Evolutionary conservation across 805 yeast species (phyloP).

Genomic region (Wickerhamiella azyma): DNA sequence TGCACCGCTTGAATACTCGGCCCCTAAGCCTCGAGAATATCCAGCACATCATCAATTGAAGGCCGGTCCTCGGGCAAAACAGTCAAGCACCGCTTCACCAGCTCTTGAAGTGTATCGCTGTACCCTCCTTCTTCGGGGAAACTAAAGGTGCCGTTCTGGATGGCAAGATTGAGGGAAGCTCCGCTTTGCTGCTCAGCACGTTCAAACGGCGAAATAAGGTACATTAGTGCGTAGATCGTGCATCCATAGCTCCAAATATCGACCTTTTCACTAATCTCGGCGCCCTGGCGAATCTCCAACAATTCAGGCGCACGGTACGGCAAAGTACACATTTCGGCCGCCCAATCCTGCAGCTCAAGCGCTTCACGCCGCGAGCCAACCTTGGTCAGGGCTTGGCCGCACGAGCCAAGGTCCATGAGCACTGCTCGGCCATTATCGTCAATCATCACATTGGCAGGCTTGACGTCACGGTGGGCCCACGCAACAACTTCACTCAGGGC

Average conservation of each 20-base stretch:
- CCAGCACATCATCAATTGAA: slow-evolving; percentile 33
- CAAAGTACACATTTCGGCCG: slow-evolving; percentile 72
- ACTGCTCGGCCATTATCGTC: slow-evolving; percentile 64
- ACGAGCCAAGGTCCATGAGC: slow-evolving; percentile 73
- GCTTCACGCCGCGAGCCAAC: slow-evolving; percentile 56
- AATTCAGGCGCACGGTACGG: slow-evolving; percentile 88
- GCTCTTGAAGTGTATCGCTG: slow-evolving; percentile 38
- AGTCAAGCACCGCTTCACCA: slow-evolving; percentile 48
- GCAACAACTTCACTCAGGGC: slow-evolving; percentile 47
- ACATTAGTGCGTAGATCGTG: slow-evolving; percentile 60
- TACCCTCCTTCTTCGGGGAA: slow-evolving; percentile 43
- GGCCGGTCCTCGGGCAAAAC: slow-evolving; percentile 55
- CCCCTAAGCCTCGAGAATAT: neutral
- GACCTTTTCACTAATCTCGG: slow-evolving; percentile 53
- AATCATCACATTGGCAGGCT: slow-evolving; percentile 81
- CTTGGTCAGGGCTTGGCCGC: slow-evolving; percentile 44
- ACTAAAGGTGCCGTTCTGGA: slow-evolving; percentile 48
- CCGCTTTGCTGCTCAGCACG: slow-evolving; percentile 69
- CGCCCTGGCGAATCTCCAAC: slow-evolving; percentile 56
- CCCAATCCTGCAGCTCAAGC: slow-evolving; percentile 60
- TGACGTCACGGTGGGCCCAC: slow-evolving; percentile 76
- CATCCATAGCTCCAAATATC: slow-evolving; percentile 94
- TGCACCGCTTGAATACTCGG: no score
- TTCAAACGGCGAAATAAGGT: slow-evolving; percentile 77
- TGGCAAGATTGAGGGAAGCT: slow-evolving; percentile 66